Percentiles rank a stretch among this genome's conserved stretches.
phyloP scores from a whole-genome alignment of 78 protist genomes.

The Monosiga brevicollis region DNA sequence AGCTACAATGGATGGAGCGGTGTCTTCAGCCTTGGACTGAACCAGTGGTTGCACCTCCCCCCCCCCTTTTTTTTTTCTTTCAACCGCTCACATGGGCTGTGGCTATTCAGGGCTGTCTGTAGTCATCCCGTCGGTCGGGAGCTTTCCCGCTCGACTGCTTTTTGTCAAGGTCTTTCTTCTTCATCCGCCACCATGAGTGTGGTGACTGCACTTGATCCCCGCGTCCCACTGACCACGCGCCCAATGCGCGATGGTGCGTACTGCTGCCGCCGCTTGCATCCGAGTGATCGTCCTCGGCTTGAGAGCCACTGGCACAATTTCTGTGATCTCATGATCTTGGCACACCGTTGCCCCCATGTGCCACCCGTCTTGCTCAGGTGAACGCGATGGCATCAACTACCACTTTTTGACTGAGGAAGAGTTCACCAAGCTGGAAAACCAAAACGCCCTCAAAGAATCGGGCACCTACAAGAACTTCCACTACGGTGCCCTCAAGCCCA shows the following conservation, averaged over 20 bases:
- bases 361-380: background rate
- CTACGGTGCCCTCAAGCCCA: conserved; percentile 6
- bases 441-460: background rate
- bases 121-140: too few relatives aligned
- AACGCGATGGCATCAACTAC: conserved; percentile 1
- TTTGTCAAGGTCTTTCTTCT: too few relatives aligned
- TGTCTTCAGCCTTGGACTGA: background rate
- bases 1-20: background rate
- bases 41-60: background rate
- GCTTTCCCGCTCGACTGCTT: too few relatives aligned
- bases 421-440: background rate
- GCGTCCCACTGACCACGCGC: background rate
- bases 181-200: background rate
- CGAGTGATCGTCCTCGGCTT: background rate
- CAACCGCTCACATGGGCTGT: background rate
- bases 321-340: background rate
- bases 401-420: background rate
- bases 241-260: background rate
- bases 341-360: background rate
- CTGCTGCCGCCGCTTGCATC: background rate
- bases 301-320: background rate
- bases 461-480: background rate
- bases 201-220: background rate
- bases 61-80: too few relatives aligned
- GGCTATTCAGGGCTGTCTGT: too few relatives aligned